Percentiles rank a stretch among this genome's conserved stretches.
phyloP scores from a whole-genome alignment of 23 red algal species.

The Cyanidioschyzon merolae region DNA sequence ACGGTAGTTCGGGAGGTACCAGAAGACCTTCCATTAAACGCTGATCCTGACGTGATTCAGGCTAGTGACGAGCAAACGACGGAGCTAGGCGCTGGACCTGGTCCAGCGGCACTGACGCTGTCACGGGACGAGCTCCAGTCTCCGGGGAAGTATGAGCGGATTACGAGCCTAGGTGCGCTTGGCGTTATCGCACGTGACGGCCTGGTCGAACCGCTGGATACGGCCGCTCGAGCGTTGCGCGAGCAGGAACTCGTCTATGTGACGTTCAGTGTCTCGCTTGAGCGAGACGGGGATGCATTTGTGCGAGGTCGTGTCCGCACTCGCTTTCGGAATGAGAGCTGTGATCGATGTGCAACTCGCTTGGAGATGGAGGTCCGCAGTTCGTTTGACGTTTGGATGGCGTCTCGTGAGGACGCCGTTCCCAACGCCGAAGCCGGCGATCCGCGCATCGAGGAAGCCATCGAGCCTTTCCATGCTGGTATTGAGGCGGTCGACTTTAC shows the following conservation, averaged over 20 bases:
- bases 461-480: conserved; percentile 5
- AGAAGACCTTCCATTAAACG: too few species aligned
- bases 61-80: not conserved
- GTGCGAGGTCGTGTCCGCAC: conserved; percentile 9
- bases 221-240: not conserved
- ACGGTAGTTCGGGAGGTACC: not conserved
- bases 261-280: not conserved
- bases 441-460: conserved; percentile 6
- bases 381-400: conserved; percentile 14
- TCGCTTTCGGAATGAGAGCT: not conserved
- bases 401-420: not conserved
- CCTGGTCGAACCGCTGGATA: not conserved
- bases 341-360: not conserved
- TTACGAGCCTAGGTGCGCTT: conserved; percentile 5
- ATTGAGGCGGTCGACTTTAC: conserved; percentile 11
- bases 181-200: not conserved
- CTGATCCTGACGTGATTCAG: not conserved
- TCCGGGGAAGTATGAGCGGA: not conserved
- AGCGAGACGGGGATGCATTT: not conserved
- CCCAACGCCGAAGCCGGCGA: not conserved
- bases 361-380: conserved; percentile 10
- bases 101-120: not conserved
- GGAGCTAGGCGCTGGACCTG: too few species aligned
- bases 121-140: not conserved
- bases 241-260: not conserved